Evolutionary conservation across 345 rosid genomes (phyloP), one percentile per base, ranked within the genome.

Genomic region (Eucalyptus coolabah): DNA sequence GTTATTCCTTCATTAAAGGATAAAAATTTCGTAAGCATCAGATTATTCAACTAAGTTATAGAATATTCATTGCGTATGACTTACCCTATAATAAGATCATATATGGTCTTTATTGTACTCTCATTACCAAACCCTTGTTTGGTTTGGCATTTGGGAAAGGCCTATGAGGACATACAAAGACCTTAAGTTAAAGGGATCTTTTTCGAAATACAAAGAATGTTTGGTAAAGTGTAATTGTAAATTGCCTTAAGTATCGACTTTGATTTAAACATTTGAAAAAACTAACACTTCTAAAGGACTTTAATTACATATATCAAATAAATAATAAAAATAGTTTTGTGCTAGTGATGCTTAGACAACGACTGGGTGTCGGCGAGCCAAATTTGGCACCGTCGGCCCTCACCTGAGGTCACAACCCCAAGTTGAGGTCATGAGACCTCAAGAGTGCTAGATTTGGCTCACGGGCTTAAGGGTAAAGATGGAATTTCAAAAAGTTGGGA

Each of bases 351-450:
- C 69, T 63, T 30, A 28, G 17, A 7, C 17, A 13, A 60, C 9
- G 4, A 2, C 3, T n/a, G n/a, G n/a, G n/a, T n/a, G n/a, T n/a
- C n/a, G 1, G 4, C 8, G 1, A 28, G 34, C 8, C 17, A 28
- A 2, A 63, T 63, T 11, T 56, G 17, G 32, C 69, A 63, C 59
- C 2, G 11, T 53, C 5, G 11, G 26, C 59, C 59, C 59, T 53
- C 26, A 53, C 26, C 0, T 53, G 11, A 53, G 59, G 59, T 53
- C 11, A 21, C 59, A 53, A 53, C 59, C 59, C 59, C 11, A 53
- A 53, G 26, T 19, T 53, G 59, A 53, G 59, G 59, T 53, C 59
- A 21, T 19, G 59, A 53, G 59, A 53, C 5, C 59, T 53, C 26
- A 19, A 53, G 26, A 13, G 32, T 28, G 69, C 69, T 28, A 28